These are phyloP conservation scores for Myxozyma neotropica DNA, from an alignment of 805 yeast genomes.

Conservation along the genomic window DNA sequence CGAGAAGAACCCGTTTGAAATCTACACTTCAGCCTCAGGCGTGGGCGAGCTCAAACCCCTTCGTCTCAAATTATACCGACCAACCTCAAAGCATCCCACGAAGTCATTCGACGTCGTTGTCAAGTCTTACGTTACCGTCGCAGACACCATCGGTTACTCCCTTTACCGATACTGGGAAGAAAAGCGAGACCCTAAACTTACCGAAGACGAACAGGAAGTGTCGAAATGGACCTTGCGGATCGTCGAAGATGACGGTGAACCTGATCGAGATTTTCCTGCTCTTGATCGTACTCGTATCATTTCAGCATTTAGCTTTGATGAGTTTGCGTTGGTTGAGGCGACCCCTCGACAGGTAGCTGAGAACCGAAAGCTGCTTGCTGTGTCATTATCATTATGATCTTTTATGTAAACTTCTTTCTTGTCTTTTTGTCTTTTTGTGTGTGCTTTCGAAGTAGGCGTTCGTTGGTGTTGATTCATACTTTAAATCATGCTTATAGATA, in stretches of 20 bases:
- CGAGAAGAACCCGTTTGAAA: slow-evolving; percentile 43
- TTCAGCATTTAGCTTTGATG: slow-evolving; percentile 75
- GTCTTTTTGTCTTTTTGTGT: not conserved
- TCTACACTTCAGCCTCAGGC: slow-evolving; percentile 44
- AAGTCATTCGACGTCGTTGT: slow-evolving; percentile 43
- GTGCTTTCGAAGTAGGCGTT: not conserved
- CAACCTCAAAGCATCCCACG: slow-evolving; percentile 39
- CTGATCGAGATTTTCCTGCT: slow-evolving; percentile 87
- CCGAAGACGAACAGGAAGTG: slow-evolving; percentile 50
- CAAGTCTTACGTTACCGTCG: slow-evolving; percentile 49
- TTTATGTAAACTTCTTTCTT: not conserved
- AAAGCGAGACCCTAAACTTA: slow-evolving; percentile 37
- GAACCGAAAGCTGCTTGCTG: slow-evolving; percentile 46
- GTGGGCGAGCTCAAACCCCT: slow-evolving; percentile 41
- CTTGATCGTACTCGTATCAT: slow-evolving; percentile 69
- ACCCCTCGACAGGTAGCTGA: slow-evolving; percentile 47
- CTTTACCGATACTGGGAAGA: slow-evolving; percentile 44
- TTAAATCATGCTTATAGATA: not conserved
- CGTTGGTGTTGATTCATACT: not conserved
- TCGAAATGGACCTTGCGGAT: slow-evolving; percentile 75
- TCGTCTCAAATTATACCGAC: slow-evolving; percentile 43
- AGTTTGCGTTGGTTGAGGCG: slow-evolving; percentile 68
- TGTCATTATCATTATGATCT: not conserved
- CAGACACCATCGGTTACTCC: slow-evolving; percentile 59
- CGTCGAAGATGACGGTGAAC: slow-evolving; percentile 91